These are phyloP conservation scores for Filobasidium wieringae DNA, from an alignment of 768 basidiomycete species.

Conservation along the genomic window DNA sequence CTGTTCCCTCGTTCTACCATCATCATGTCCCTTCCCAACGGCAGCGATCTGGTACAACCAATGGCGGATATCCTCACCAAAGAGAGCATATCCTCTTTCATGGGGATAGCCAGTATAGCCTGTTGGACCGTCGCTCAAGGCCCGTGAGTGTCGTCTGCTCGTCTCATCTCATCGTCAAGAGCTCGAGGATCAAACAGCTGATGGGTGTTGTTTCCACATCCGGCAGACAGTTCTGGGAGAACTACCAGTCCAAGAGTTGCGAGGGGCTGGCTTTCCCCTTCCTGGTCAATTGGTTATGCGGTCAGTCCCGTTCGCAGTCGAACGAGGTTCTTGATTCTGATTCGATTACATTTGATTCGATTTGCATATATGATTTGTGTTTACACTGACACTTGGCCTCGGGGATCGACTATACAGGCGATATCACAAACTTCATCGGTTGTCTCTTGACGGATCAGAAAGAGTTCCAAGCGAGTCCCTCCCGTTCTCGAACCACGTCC, in stretches of 20 bases:
- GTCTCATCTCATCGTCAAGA: background rate
- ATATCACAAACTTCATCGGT: slow-evolving; percentile 78
- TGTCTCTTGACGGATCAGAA: slow-evolving; percentile 75
- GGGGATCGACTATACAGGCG: slow-evolving; percentile 48
- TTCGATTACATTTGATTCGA: too few species aligned
- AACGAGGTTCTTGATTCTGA: too few species aligned
- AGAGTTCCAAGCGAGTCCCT: slow-evolving; percentile 68
- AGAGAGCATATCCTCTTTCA: background rate
- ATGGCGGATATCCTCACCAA: too few species aligned
- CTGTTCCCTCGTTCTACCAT: too few species aligned
- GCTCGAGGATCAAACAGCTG: background rate
- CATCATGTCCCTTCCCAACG: too few species aligned
- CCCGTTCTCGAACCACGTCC: background rate
- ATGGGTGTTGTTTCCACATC: background rate
- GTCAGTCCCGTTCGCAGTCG: too few species aligned
- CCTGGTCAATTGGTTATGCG: slow-evolving; percentile 81
- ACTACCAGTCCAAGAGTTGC: slow-evolving; percentile 60
- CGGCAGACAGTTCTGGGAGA: slow-evolving; percentile 69
- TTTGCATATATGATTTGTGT: background rate
- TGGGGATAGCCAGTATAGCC: slow-evolving; percentile 32
- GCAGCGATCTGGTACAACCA: too few species aligned
- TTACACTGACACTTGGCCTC: background rate
- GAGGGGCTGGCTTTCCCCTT: slow-evolving; percentile 89
- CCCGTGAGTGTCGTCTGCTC: slow-evolving; percentile 18
- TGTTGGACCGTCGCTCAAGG: slow-evolving; percentile 36